Evolutionary conservation across 306 rosid genomes (phyloP).

Genomic region (Heteromeles arbutifolia): DNA sequence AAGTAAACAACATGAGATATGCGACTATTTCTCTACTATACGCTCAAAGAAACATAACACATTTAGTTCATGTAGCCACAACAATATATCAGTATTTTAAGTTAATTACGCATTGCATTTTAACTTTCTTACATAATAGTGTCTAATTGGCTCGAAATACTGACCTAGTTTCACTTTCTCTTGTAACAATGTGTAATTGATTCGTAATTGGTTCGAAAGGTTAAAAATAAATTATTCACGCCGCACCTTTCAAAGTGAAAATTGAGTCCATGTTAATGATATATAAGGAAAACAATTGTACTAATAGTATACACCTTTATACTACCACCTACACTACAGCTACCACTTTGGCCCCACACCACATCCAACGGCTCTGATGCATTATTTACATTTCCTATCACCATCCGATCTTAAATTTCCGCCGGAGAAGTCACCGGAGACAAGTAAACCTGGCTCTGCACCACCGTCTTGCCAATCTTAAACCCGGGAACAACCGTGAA

Average conservation of each 20-base stretch:
- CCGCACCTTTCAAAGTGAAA: background rate
- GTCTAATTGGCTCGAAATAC: too few species aligned
- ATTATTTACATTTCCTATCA: conserved; percentile 2
- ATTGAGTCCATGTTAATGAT: background rate
- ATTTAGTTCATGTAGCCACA: too few species aligned
- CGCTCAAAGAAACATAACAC: too few species aligned
- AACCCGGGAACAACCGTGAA: conserved; percentile 94
- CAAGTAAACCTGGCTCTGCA: conserved; percentile 80
- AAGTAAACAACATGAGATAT: too few species aligned
- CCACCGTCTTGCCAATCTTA: conserved; percentile 52
- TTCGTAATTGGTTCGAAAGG: too few species aligned
- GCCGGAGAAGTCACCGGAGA: conserved; percentile 30
- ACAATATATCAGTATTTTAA: too few species aligned
- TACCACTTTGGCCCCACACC: background rate
- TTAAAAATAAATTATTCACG: too few species aligned
- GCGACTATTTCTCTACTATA: too few species aligned
- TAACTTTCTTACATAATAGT: too few species aligned
- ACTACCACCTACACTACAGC: background rate
- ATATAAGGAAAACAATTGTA: background rate
- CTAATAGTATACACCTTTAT: background rate
- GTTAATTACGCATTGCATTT: too few species aligned
- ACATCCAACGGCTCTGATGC: conserved; percentile 1
- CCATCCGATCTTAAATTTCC: background rate
- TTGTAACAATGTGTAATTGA: too few species aligned
- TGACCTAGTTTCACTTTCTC: too few species aligned